These are phyloP conservation scores for Pharus latifolius DNA, from an alignment of 176 grass and related monocot genomes.

Conservation along the genomic window DNA sequence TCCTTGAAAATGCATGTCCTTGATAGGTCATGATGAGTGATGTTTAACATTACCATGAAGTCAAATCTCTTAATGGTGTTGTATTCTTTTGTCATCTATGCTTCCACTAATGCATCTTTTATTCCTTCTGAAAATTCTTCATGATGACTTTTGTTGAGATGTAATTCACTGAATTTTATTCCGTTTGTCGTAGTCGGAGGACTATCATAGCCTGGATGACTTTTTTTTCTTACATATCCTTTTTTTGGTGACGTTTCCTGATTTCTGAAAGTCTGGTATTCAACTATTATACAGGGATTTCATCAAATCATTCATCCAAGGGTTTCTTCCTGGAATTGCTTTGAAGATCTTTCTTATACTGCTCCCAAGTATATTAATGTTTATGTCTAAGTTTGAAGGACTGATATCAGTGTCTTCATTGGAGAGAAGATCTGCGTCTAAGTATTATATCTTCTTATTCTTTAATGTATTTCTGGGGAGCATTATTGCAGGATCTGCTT, in stretches of 20 bases:
- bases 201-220: no score
- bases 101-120: no score
- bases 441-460: conserved; percentile 89
- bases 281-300: conserved; percentile 6
- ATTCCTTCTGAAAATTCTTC: neutral
- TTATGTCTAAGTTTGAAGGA: conserved; percentile 98
- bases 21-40: neutral
- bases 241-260: conserved; percentile 4
- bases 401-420: conserved; percentile 63
- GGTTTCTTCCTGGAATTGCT: conserved; percentile 94
- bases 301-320: conserved; percentile 97
- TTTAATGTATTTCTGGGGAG: conserved; percentile 84
- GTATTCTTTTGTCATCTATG: no score
- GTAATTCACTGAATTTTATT: neutral
- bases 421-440: conserved; percentile 85
- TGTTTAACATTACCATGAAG: no score
- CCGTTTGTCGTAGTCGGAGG: no score
- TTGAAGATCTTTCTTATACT: conserved; percentile 97
- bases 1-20: neutral
- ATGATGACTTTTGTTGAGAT: neutral
- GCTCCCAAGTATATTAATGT: conserved; percentile 94
- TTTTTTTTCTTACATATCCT: neutral
- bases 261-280: conserved; percentile 16
- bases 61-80: no score
- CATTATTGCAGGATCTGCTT: conserved; percentile 72